Percentiles rank a stretch among this genome's conserved stretches.
Evolutionary conservation across 1,284 basidiomycete genomes (phyloP).

Genomic region (Ceratobasidium sp.): DNA sequence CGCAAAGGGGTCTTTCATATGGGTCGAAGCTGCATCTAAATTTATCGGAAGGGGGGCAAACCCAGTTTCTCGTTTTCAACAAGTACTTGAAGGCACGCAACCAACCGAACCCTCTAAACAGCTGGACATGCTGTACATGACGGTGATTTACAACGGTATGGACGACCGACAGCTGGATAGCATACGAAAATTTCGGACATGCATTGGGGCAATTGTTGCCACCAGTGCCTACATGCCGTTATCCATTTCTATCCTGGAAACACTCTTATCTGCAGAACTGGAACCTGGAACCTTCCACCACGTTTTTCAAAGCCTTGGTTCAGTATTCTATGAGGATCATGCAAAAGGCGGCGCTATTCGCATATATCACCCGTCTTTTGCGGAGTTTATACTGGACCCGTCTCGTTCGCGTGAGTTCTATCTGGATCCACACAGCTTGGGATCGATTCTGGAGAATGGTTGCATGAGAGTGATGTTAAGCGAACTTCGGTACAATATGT

Average conservation of each 20-base stretch:
- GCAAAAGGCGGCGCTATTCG: conserved; percentile 22
- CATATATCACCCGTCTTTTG: conserved; percentile 36
- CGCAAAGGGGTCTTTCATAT: neutral
- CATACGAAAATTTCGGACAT: neutral
- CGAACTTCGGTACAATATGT: conserved; percentile 16
- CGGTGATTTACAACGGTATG: neutral
- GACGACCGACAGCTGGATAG: neutral
- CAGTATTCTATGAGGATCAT: conserved; percentile 35
- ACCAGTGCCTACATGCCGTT: conserved; percentile 6
- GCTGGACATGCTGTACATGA: conserved; percentile 2
- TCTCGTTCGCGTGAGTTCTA: conserved; percentile 20
- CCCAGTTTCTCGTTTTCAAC: neutral
- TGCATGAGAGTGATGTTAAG: conserved; percentile 17
- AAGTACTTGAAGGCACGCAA: neutral
- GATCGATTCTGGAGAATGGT: conserved; percentile 3
- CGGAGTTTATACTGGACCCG: conserved; percentile 23
- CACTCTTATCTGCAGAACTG: neutral
- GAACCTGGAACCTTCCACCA: neutral
- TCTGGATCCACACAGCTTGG: neutral
- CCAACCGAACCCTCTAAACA: neutral
- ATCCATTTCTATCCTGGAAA: conserved; percentile 8
- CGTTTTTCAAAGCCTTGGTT: conserved; percentile 11
- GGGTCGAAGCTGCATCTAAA: conserved; percentile 16
- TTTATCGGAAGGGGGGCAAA: neutral
- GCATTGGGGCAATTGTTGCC: conserved; percentile 34